phyloP scores from a whole-genome alignment of 2,329 filamentous ascomycete species.

The Colletotrichum sp. region DNA sequence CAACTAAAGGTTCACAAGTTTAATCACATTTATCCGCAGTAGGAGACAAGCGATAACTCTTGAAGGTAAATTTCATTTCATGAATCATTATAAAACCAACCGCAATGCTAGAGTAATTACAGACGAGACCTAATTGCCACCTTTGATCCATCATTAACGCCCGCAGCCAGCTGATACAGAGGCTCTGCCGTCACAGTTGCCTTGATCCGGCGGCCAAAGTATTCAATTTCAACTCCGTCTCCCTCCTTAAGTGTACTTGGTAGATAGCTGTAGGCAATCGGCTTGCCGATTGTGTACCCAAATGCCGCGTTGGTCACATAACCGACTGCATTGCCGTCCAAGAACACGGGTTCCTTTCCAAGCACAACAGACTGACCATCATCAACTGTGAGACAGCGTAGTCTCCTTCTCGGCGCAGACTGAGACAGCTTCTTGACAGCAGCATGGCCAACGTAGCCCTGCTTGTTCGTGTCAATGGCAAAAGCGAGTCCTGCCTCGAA shows the following conservation, averaged over 20 bases:
- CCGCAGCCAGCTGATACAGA: constrained; percentile 35
- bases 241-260: constrained; percentile 52
- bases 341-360: constrained; percentile 66
- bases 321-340: constrained; percentile 49
- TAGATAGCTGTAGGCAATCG: constrained; percentile 64
- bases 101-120: background rate
- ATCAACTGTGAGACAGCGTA: constrained; percentile 59
- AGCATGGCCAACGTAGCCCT: constrained; percentile 54
- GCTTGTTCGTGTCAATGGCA: constrained; percentile 52
- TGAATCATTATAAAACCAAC: background rate
- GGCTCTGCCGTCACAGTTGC: constrained; percentile 60
- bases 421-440: constrained; percentile 48
- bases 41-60: no score
- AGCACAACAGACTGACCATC: constrained; percentile 62
- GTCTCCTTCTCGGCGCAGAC: constrained; percentile 31
- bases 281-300: constrained; percentile 62
- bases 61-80: background rate
- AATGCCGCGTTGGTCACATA: constrained; percentile 68
- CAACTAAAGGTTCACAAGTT: background rate
- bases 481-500: constrained; percentile 61
- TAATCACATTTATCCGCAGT: no score
- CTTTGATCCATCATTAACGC: background rate
- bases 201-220: constrained; percentile 59
- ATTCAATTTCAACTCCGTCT: constrained; percentile 61
- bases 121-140: background rate